These are phyloP conservation scores for Endothia cerciana DNA, from an alignment of 2,329 filamentous ascomycete species.

Conservation along the genomic window DNA sequence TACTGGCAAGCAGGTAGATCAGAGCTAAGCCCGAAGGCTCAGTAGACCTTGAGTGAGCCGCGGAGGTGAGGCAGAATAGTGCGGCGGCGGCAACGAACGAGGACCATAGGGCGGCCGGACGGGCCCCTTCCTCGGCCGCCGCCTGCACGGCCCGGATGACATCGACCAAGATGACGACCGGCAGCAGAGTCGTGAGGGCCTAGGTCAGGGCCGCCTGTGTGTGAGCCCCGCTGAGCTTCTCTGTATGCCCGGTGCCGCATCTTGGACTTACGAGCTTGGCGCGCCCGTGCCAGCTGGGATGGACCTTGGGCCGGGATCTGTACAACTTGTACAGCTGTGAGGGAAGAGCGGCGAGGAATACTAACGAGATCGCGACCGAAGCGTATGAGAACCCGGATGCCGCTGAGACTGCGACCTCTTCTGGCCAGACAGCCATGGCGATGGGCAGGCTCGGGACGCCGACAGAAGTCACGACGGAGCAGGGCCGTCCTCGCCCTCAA, in stretches of 20 bases:
- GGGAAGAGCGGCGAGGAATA: slow-evolving; percentile 17
- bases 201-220: background rate
- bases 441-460: too few relatives aligned
- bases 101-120: background rate
- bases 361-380: background rate
- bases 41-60: slow-evolving; percentile 2
- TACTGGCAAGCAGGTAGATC: slow-evolving; percentile 31
- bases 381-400: background rate
- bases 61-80: slow-evolving; percentile 26
- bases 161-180: background rate
- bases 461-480: background rate
- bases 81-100: slow-evolving; percentile 20
- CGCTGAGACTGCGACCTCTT: background rate
- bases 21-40: slow-evolving; percentile 9
- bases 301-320: slow-evolving; percentile 17
- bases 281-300: slow-evolving; percentile 12
- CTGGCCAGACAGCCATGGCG: background rate
- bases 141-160: background rate
- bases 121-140: background rate
- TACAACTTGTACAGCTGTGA: slow-evolving; percentile 7
- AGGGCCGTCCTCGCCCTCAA: background rate
- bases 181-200: background rate
- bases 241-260: background rate
- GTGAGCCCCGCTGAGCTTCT: background rate
- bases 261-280: slow-evolving; percentile 13